Evolutionary conservation across 2,329 filamentous ascomycete species (phyloP).

Genomic region (Aspergillus chevalieri): DNA sequence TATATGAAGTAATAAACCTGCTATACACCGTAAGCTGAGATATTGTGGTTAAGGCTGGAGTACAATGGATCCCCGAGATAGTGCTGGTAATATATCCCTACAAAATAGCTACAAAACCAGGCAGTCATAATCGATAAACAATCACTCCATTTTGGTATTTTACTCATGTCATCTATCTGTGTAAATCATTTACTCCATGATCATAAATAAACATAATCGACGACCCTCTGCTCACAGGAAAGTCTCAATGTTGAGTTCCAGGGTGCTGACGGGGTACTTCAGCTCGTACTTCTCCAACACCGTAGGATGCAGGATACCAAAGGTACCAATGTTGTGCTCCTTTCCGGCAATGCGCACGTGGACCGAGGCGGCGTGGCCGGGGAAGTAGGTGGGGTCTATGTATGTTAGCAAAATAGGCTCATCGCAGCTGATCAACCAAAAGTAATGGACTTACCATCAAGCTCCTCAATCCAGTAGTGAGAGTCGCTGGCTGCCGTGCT

Average conservation of each 20-base stretch:
- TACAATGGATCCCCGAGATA: too few relatives aligned
- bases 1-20: neutral
- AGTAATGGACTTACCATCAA: constrained; percentile 55
- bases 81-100: too few relatives aligned
- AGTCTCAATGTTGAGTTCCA: constrained; percentile 91
- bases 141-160: neutral
- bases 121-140: constrained; percentile 1
- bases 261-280: constrained; percentile 83
- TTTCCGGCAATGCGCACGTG: constrained; percentile 69
- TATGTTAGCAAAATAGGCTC: constrained; percentile 1
- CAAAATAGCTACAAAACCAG: too few relatives aligned
- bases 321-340: constrained; percentile 72
- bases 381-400: constrained; percentile 75
- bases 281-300: constrained; percentile 92
- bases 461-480: constrained; percentile 91
- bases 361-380: constrained; percentile 80
- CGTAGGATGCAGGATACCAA: constrained; percentile 88
- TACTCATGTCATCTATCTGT: constrained; percentile 20
- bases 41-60: too few relatives aligned
- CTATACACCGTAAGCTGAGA: too few relatives aligned
- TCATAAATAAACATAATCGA: neutral
- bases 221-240: constrained; percentile 59
- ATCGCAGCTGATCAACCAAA: neutral
- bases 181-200: constrained; percentile 7
- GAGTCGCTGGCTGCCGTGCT: constrained; percentile 53